These are phyloP conservation scores for Diaporthe humulicola DNA, from an alignment of 2,329 filamentous ascomycete genomes.

Conservation along the genomic window DNA sequence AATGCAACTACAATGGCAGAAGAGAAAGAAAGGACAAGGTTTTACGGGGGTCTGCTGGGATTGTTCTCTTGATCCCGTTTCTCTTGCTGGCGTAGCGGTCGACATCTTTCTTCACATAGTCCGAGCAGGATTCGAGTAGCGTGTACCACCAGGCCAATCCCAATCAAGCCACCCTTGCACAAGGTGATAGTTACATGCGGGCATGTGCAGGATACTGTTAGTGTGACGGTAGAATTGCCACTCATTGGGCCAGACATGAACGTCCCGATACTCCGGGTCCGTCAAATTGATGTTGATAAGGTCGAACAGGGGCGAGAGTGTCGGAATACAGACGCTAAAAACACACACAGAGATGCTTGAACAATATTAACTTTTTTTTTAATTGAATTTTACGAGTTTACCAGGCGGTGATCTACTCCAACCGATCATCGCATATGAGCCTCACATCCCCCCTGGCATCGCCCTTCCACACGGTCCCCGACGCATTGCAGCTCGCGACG, in stretches of 20 bases:
- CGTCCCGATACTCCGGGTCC: neutral
- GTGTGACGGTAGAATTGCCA: neutral
- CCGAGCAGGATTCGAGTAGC: neutral
- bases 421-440: constrained; percentile 71
- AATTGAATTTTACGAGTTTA: neutral
- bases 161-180: neutral
- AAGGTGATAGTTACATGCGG: neutral
- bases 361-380: neutral
- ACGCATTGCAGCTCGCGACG: constrained; percentile 67
- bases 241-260: neutral
- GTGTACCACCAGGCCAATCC: neutral
- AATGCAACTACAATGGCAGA: too few relatives aligned
- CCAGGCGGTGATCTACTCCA: constrained; percentile 54
- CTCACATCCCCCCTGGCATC: constrained; percentile 68
- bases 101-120: too few relatives aligned
- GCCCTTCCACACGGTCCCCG: constrained; percentile 68
- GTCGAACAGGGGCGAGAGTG: too few relatives aligned
- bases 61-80: too few relatives aligned
- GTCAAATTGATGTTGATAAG: neutral
- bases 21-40: rapidly evolving
- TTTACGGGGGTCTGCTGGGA: neutral
- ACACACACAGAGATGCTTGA: neutral
- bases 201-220: neutral
- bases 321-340: neutral
- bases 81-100: neutral